Percentiles rank a stretch among this genome's conserved stretches.
These are phyloP conservation scores for Eimeria necatrix DNA, from an alignment of 169 alveolate species.

Conservation along the genomic window DNA sequence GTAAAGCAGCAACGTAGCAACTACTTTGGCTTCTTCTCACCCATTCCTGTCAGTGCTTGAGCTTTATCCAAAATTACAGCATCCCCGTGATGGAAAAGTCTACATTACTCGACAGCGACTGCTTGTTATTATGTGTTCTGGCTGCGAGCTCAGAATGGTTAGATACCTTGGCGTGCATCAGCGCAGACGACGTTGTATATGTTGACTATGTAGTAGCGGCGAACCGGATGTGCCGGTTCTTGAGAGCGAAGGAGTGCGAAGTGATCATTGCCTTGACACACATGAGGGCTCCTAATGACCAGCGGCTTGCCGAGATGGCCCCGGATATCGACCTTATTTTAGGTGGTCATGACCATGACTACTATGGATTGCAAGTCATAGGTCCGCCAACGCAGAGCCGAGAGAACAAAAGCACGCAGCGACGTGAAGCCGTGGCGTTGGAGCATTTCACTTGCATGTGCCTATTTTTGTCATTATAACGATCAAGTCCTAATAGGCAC, in stretches of 20 bases:
- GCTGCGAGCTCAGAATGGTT: slow-evolving; percentile 89
- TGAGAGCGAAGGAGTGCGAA: slow-evolving; percentile 91
- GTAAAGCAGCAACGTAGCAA: slow-evolving; percentile 35
- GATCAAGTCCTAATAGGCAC: not conserved
- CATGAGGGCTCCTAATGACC: slow-evolving; percentile 94
- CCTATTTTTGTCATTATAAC: too few relatives aligned
- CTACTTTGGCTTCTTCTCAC: not conserved
- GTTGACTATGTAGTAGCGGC: slow-evolving; percentile 90
- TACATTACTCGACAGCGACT: not conserved
- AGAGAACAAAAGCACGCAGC: not conserved
- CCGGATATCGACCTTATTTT: slow-evolving; percentile 91
- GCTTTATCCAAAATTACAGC: not conserved
- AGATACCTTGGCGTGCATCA: slow-evolving; percentile 90
- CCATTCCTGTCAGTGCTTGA: not conserved
- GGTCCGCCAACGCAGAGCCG: slow-evolving; percentile 63
- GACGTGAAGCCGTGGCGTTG: not conserved
- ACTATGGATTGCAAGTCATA: slow-evolving; percentile 83
- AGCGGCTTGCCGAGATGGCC: slow-evolving; percentile 87
- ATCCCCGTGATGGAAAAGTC: not conserved
- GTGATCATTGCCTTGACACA: slow-evolving; percentile 95
- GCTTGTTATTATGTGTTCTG: not conserved
- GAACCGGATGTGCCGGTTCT: slow-evolving; percentile 82
- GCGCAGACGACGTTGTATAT: slow-evolving; percentile 88
- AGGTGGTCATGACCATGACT: slow-evolving; percentile 96
- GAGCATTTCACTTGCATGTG: not conserved